A percentile compares a stretch with the other conserved stretches of the same genome.
These are phyloP conservation scores for Colletotrichum caudatum DNA, from an alignment of 2,329 filamentous ascomycete species.

Conservation along the genomic window DNA sequence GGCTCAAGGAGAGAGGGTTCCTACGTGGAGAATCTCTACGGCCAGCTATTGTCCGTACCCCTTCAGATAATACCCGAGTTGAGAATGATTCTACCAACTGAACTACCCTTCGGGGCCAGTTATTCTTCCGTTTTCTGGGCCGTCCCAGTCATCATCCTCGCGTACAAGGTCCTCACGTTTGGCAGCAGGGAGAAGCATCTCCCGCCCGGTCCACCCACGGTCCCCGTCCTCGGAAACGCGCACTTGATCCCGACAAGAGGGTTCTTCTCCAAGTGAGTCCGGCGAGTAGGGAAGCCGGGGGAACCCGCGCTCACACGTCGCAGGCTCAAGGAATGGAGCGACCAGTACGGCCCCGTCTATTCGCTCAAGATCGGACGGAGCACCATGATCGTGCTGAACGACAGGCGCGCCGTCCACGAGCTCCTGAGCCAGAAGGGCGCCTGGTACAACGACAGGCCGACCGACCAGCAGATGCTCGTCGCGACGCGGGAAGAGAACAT, in stretches of 20 bases:
- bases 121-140: conserved; percentile 3
- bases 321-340: conserved; percentile 59
- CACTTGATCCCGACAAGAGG: conserved; percentile 43
- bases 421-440: conserved; percentile 59
- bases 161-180: conserved; percentile 17
- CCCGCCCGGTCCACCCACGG: conserved; percentile 52
- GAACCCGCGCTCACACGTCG: neutral
- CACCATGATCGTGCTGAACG: conserved; percentile 56
- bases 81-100: neutral
- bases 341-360: conserved; percentile 56
- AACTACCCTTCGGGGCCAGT: neutral
- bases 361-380: conserved; percentile 56
- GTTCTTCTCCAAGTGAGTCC: conserved; percentile 33
- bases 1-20: neutral
- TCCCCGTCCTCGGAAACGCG: conserved; percentile 57
- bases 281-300: too few relatives aligned
- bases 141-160: neutral
- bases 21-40: neutral
- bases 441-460: conserved; percentile 57
- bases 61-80: neutral
- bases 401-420: conserved; percentile 54
- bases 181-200: conserved; percentile 29
- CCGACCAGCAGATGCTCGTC: neutral
- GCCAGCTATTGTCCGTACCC: neutral
- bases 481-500: conserved; percentile 12